Base-by-base conservation (phyloP, 2,329 filamentous ascomycete species). In the Spiromastix sp. region DNA sequence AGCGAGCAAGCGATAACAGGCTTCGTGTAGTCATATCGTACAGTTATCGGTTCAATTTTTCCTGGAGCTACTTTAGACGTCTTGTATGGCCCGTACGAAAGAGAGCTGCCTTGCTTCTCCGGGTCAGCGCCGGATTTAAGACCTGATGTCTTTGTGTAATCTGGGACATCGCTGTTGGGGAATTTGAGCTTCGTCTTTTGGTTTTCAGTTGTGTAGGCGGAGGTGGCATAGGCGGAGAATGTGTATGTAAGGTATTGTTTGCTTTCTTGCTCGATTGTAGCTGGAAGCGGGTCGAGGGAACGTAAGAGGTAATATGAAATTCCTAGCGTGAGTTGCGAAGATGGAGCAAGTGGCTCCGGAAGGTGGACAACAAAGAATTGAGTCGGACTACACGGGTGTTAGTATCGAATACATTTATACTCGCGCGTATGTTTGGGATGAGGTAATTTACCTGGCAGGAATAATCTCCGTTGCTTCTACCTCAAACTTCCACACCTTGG, bases 181-280 rank as follows among this genome's bases (percentile, higher is more conserved):
- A 93, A 79, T 68, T 95, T 95, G 63, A 98, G 64, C 63, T 96
- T 94, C 25, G 91, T 96, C 75, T 95, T 95, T 60, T 98, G 91
- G 67, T 94, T 94, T 51, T 74, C 60, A 10, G 86, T 95, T 12
- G 72, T 65, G 66, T 98, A 98, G 42, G 81, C 79, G 7, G 85
- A 93, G 11, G 79, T 80, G 30, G 71, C 74, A 62, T 93, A 94
- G 46, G 83, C 82, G 42, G 84, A 89, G 67, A 94, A 93, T 37
- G 77, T 70, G 67, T 93, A 86, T 38, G 75, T 70, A 35, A 98
- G 77, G 64, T 80, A 95, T 63, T 98, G 91, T 57, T 80, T 77
- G 34, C 86, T 85, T 30, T 77, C 71, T 60, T 98, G 91, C n/a
- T 71, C 67, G 54, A 98, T 89, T 36, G 76, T 64, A 2, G 81